Conservation (phyloP, 306 rosid genomes). For the Castanea crenata region DNA sequence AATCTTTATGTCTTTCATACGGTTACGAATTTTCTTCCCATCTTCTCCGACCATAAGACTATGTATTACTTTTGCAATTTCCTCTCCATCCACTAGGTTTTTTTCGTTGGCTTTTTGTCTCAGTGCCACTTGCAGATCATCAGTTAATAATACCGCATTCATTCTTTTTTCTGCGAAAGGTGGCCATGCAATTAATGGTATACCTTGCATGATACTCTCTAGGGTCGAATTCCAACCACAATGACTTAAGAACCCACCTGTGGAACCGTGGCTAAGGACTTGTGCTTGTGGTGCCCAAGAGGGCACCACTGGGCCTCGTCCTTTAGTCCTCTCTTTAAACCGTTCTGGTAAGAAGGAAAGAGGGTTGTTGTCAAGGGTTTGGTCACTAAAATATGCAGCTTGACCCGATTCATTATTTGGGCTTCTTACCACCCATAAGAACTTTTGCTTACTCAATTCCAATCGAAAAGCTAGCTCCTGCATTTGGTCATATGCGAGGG, state of each 20-base stretch:
- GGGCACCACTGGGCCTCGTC: conserved; percentile 21
- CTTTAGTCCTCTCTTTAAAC: conserved; percentile 26
- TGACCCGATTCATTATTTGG: neutral
- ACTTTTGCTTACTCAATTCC: conserved; percentile 13
- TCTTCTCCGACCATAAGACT: conserved; percentile 30
- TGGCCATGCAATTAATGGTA: conserved; percentile 33
- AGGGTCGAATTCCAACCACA: conserved; percentile 35
- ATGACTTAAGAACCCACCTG: conserved; percentile 29
- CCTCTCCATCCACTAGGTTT: conserved; percentile 31
- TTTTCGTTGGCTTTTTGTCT: conserved; percentile 15
- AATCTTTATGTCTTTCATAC: conserved; percentile 11
- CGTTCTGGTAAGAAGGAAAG: conserved; percentile 12
- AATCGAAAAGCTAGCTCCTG: conserved; percentile 35
- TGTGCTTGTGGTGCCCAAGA: conserved; percentile 30
- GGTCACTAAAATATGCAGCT: conserved; percentile 11
- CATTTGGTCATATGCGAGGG: conserved; percentile 26
- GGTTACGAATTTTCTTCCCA: conserved; percentile 6
- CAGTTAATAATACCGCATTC: conserved; percentile 20
- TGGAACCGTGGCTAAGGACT: conserved; percentile 19
- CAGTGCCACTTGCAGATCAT: conserved; percentile 25
- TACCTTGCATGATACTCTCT: conserved; percentile 18
- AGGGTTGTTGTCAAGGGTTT: neutral
- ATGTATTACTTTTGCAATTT: conserved; percentile 22
- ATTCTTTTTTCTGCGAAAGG: conserved; percentile 27
- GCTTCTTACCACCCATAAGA: conserved; percentile 31